Conservation (phyloP, 148 eudicot species). For the Rhododendron vialii region DNA sequence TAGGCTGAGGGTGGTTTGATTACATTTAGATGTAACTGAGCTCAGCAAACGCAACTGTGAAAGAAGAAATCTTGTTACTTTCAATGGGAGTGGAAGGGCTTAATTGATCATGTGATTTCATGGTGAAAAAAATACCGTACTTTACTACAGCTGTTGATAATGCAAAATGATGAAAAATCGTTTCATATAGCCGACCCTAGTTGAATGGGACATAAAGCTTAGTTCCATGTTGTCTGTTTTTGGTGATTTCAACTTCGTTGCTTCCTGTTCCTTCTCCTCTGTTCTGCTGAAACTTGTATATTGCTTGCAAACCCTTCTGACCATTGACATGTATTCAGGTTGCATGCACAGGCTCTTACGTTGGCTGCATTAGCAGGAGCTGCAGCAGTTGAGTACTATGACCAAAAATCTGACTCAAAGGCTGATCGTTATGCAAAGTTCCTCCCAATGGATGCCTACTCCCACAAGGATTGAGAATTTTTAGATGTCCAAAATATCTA, state of each 20-base stretch:
- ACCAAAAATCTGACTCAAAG: slow-evolving; percentile 42
- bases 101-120: not conserved
- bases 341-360: slow-evolving; percentile 84
- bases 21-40: not conserved
- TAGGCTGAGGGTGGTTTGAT: not conserved
- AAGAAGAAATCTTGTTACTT: not conserved
- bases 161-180: not conserved
- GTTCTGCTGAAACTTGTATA: not conserved
- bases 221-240: not conserved
- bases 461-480: slow-evolving; percentile 37
- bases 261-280: not conserved
- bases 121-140: not conserved
- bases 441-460: slow-evolving; percentile 28
- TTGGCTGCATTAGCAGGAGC: slow-evolving; percentile 79
- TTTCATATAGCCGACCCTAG: not conserved
- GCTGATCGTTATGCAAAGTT: slow-evolving; percentile 42
- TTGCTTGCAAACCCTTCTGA: not conserved
- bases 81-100: not conserved
- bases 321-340: slow-evolving; percentile 26
- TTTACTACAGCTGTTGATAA: not conserved
- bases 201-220: not conserved
- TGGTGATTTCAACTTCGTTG: not conserved
- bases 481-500: not conserved
- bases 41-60: not conserved
- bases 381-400: slow-evolving; percentile 70